Conservation (phyloP, 2,329 filamentous ascomycete species). For the Pyrenophora graminea region DNA sequence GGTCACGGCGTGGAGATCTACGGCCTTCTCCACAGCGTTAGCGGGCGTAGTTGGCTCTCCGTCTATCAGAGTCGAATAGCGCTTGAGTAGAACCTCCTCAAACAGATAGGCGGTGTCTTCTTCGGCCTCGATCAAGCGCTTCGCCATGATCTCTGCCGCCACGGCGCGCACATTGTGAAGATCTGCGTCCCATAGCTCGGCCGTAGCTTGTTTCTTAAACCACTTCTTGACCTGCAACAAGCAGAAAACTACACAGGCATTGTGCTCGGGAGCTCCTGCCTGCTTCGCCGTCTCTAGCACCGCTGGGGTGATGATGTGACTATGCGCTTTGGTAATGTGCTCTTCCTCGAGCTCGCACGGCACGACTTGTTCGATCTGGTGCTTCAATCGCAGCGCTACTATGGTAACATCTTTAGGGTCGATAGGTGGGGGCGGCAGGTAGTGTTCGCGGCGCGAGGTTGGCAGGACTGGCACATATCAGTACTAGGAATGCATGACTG, state of each 20-base stretch:
- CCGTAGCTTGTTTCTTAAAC: constrained; percentile 77
- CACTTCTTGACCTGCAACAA: constrained; percentile 73
- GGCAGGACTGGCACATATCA: constrained; percentile 63
- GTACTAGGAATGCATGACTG: constrained; percentile 1
- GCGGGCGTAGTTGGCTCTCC: constrained; percentile 72
- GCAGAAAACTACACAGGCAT: constrained; percentile 81
- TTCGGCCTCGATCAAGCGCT: constrained; percentile 83
- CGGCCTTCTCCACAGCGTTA: constrained; percentile 91
- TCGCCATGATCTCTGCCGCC: constrained; percentile 91
- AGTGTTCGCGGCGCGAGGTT: constrained; percentile 59
- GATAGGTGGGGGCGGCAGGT: constrained; percentile 65
- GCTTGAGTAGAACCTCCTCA: constrained; percentile 79
- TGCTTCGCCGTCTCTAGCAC: constrained; percentile 81
- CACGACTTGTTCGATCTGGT: constrained; percentile 85
- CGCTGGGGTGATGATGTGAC: constrained; percentile 76
- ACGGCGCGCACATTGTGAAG: constrained; percentile 77
- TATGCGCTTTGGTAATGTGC: constrained; percentile 77
- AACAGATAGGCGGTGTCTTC: constrained; percentile 79
- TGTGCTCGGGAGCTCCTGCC: constrained; percentile 75
- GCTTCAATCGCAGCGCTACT: constrained; percentile 84
- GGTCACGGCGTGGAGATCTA: constrained; percentile 85
- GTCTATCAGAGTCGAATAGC: constrained; percentile 80
- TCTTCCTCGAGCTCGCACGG: constrained; percentile 85
- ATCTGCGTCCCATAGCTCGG: constrained; percentile 91
- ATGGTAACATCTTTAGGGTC: constrained; percentile 83